These are phyloP conservation scores for Paramyrothecium sp. DNA, from an alignment of 2,329 filamentous ascomycete species.

Conservation along the genomic window DNA sequence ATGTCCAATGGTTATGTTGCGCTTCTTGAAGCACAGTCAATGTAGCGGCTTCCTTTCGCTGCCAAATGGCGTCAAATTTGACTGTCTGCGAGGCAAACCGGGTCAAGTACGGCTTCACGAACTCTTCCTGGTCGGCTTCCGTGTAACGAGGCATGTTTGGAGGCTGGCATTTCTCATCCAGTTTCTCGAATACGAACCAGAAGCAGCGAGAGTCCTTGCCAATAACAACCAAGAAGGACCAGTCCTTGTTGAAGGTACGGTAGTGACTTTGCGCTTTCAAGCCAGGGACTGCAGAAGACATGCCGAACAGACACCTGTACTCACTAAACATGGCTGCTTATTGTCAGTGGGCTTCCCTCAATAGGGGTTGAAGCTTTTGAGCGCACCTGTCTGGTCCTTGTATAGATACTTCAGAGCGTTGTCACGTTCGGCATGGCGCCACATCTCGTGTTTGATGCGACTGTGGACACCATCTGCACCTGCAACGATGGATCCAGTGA, in stretches of 20 bases:
- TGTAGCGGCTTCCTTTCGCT: neutral
- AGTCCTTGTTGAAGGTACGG: neutral
- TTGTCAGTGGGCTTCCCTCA: conserved; percentile 4
- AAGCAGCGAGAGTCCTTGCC: neutral
- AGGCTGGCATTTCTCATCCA: neutral
- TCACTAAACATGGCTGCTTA: neutral
- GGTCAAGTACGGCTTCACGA: neutral
- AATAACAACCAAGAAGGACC: neutral
- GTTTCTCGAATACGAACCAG: neutral
- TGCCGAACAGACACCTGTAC: neutral
- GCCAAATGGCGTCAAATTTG: neutral
- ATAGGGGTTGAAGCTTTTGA: neutral
- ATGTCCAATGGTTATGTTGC: neutral
- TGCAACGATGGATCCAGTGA: conserved; percentile 29
- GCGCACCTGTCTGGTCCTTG: conserved; percentile 12
- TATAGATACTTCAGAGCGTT: conserved; percentile 12
- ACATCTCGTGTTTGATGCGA: conserved; percentile 24
- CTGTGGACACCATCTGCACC: conserved; percentile 39
- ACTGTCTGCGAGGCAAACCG: neutral
- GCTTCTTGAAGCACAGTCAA: neutral
- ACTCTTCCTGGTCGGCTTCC: neutral
- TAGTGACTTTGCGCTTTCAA: neutral
- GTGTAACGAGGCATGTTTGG: neutral
- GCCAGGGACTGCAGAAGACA: neutral
- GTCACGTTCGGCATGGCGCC: conserved; percentile 13